Percentiles rank a stretch among this genome's conserved stretches.
phyloP scores from a whole-genome alignment of 441 rosid genomes.

The Sinapis alba region DNA sequence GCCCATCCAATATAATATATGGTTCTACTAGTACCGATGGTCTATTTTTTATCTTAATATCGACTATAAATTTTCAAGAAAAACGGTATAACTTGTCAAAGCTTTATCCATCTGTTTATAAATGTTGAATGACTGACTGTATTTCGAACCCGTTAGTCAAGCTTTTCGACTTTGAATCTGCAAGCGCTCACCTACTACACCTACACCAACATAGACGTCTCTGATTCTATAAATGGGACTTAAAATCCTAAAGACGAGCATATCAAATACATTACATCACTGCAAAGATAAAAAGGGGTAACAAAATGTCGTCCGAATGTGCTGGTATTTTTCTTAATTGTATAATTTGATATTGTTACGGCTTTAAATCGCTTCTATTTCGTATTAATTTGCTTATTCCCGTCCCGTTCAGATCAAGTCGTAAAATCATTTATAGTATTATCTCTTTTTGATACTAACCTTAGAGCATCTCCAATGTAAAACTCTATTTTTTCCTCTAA shows the following conservation, averaged over 20 bases:
- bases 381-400: too few species aligned
- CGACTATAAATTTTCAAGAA: background rate
- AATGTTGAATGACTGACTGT: background rate
- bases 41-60: background rate
- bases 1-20: background rate
- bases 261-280: background rate
- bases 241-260: background rate
- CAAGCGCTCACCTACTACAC: slow-evolving; percentile 1
- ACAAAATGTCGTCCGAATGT: background rate
- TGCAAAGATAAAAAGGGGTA: background rate
- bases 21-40: background rate
- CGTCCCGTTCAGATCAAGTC: too few species aligned
- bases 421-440: background rate
- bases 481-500: too few species aligned
- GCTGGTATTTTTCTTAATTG: background rate
- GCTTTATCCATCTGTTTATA: slow-evolving; percentile 4
- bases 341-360: background rate
- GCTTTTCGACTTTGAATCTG: slow-evolving; percentile 3
- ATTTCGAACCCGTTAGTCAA: background rate
- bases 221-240: slow-evolving; percentile 32
- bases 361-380: background rate
- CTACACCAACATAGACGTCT: too few species aligned
- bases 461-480: too few species aligned
- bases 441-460: background rate
- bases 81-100: background rate